These are phyloP conservation scores for Nakaseomyces uthaithaninus DNA, from an alignment of 1,139 yeast species.

Conservation along the genomic window DNA sequence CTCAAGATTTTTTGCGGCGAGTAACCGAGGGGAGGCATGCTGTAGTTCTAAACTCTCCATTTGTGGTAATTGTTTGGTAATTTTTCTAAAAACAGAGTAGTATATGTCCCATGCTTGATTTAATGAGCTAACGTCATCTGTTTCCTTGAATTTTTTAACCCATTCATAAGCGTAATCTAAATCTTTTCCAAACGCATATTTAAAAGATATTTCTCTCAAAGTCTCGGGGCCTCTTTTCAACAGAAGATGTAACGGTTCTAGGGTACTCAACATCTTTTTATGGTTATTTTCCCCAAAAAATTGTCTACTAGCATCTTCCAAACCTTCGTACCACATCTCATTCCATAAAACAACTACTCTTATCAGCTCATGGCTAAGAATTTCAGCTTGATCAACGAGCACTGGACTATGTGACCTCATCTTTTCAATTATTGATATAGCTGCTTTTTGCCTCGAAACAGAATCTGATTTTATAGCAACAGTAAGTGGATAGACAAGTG, in stretches of 20 bases:
- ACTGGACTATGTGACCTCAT: slow-evolving; percentile 82
- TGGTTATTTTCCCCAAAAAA: slow-evolving; percentile 93
- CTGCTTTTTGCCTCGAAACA: slow-evolving; percentile 82
- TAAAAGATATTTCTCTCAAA: slow-evolving; percentile 84
- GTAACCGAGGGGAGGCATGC: slow-evolving; percentile 84
- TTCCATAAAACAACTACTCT: slow-evolving; percentile 96
- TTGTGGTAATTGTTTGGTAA: slow-evolving; percentile 82
- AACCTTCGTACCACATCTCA: slow-evolving; percentile 96
- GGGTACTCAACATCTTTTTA: slow-evolving; percentile 85
- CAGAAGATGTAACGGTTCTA: slow-evolving; percentile 83
- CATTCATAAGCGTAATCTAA: slow-evolving; percentile 89
- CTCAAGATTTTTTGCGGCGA: slow-evolving; percentile 70
- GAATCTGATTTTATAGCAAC: slow-evolving; percentile 96
- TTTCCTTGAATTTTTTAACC: slow-evolving; percentile 76
- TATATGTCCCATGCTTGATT: slow-evolving; percentile 98
- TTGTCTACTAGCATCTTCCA: slow-evolving; percentile 90
- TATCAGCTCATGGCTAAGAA: slow-evolving; percentile 88
- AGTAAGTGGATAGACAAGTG: slow-evolving; percentile 87
- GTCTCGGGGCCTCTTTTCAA: slow-evolving; percentile 86
- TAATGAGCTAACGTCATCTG: slow-evolving; percentile 78
- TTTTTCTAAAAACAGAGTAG: slow-evolving; percentile 85
- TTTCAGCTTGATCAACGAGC: slow-evolving; percentile 84
- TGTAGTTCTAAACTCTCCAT: slow-evolving; percentile 79
- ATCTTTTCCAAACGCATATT: slow-evolving; percentile 89
- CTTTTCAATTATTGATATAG: slow-evolving; percentile 80